Conservation (phyloP, 2,329 filamentous ascomycete species). For the Massarina eburnea region DNA sequence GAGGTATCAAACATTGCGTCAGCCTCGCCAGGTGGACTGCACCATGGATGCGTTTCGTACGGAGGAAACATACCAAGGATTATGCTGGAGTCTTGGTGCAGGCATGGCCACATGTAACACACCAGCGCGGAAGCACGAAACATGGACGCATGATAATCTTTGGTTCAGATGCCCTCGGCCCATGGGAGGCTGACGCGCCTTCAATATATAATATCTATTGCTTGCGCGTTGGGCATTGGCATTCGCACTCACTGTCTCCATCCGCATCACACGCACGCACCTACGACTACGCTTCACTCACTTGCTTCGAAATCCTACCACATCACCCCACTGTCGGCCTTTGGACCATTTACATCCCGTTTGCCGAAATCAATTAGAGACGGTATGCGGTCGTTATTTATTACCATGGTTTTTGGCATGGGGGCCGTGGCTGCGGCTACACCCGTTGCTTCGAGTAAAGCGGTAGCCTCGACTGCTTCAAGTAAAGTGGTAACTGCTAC, state of each 20-base stretch:
- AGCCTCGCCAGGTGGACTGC: not conserved
- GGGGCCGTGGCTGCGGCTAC: constrained; percentile 21
- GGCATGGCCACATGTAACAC: constrained; percentile 14
- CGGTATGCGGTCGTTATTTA: constrained; percentile 13
- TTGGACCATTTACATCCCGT: not conserved
- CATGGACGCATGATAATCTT: constrained; percentile 19
- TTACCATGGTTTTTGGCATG: constrained; percentile 5
- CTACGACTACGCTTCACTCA: too few relatives aligned
- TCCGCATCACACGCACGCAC: too few relatives aligned
- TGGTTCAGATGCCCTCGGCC: too few relatives aligned
- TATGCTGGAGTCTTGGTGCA: not conserved
- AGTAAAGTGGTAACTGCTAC: constrained; percentile 17
- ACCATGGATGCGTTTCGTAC: not conserved
- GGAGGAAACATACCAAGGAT: not conserved
- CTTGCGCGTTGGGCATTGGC: too few relatives aligned
- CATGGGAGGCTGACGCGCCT: not conserved
- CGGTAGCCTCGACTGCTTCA: constrained; percentile 9
- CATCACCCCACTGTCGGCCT: too few relatives aligned
- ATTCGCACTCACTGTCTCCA: too few relatives aligned
- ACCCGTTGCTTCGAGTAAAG: constrained; percentile 14
- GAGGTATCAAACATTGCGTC: not conserved
- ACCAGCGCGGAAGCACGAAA: constrained; percentile 18
- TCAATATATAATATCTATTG: not conserved
- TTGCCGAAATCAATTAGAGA: not conserved
- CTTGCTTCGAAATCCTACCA: too few relatives aligned